Percentiles rank a stretch among this genome's conserved stretches.
Conservation (phyloP, 2,329 filamentous ascomycete genomes). For the Calonectria multiphialidica region DNA sequence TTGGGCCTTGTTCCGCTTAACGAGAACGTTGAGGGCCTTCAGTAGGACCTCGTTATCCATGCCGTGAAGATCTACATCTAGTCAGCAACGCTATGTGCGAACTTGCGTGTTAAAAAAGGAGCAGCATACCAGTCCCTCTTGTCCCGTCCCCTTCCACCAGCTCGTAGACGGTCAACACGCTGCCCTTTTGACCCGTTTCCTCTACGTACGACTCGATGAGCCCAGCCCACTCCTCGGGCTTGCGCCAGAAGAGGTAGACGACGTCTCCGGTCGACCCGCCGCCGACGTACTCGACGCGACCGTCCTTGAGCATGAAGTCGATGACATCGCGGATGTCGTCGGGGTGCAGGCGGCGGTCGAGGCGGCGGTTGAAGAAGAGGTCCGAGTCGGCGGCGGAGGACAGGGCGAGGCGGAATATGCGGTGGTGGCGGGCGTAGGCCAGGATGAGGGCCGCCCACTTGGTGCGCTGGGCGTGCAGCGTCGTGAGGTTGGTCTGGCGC, state of each 20-base stretch:
- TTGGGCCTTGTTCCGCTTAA: slow-evolving; percentile 92
- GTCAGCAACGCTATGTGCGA: slow-evolving; percentile 20
- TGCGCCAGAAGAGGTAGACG: slow-evolving; percentile 86
- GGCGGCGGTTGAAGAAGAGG: slow-evolving; percentile 69
- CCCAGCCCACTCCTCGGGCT: slow-evolving; percentile 90
- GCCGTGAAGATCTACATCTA: slow-evolving; percentile 80
- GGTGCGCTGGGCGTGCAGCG: slow-evolving; percentile 79
- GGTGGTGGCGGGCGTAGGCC: slow-evolving; percentile 83
- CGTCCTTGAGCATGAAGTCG: slow-evolving; percentile 69
- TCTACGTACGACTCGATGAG: slow-evolving; percentile 86
- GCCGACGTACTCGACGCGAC: slow-evolving; percentile 74
- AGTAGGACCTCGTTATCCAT: slow-evolving; percentile 87
- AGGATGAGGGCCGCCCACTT: slow-evolving; percentile 92
- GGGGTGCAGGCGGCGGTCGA: slow-evolving; percentile 63
- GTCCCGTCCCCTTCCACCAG: slow-evolving; percentile 88
- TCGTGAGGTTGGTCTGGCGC: slow-evolving; percentile 79
- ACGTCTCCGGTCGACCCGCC: slow-evolving; percentile 54
- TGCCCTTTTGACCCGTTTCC: slow-evolving; percentile 87
- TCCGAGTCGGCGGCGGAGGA: slow-evolving; percentile 63
- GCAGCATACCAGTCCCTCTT: slow-evolving; percentile 69
- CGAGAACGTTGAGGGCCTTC: slow-evolving; percentile 82
- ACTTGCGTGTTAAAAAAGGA: background rate
- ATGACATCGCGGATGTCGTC: slow-evolving; percentile 70
- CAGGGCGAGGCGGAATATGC: slow-evolving; percentile 80
- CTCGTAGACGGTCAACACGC: slow-evolving; percentile 93